Percentiles rank a stretch among this genome's conserved stretches.
Evolutionary conservation across 257 asterid genomes (phyloP).

Genomic region (Vinca minor): DNA sequence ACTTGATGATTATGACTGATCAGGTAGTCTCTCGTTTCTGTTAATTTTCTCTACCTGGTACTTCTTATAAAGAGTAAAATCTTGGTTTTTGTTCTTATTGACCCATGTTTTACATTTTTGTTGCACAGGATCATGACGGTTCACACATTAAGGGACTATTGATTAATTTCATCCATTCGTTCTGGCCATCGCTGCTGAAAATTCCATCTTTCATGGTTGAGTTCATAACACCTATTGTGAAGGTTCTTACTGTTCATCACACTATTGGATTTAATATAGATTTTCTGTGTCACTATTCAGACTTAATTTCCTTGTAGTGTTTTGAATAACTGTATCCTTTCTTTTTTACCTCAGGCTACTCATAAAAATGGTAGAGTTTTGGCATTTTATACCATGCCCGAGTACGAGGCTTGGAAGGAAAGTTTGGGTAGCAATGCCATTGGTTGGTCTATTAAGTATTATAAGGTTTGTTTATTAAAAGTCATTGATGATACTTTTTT

Average conservation of each 20-base stretch:
- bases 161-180: constrained; percentile 87
- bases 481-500: background rate
- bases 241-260: constrained; percentile 31
- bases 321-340: constrained; percentile 3
- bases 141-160: constrained; percentile 93
- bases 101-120: no score
- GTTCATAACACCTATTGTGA: constrained; percentile 92
- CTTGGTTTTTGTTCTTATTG: background rate
- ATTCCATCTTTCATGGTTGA: constrained; percentile 75
- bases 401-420: constrained; percentile 82
- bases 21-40: constrained; percentile 42
- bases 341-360: constrained; percentile 44
- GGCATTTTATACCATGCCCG: constrained; percentile 88
- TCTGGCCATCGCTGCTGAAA: constrained; percentile 92
- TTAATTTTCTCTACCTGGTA: background rate
- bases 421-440: constrained; percentile 47
- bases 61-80: background rate
- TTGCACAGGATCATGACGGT: constrained; percentile 94
- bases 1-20: constrained; percentile 97
- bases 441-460: constrained; percentile 89
- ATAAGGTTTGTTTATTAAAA: constrained; percentile 60
- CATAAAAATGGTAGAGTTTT: constrained; percentile 39
- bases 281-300: constrained; percentile 1
- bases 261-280: background rate
- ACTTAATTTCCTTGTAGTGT: background rate